Conservation (phyloP, 2,329 filamentous ascomycete genomes). For the Colletotrichum caudatum region DNA sequence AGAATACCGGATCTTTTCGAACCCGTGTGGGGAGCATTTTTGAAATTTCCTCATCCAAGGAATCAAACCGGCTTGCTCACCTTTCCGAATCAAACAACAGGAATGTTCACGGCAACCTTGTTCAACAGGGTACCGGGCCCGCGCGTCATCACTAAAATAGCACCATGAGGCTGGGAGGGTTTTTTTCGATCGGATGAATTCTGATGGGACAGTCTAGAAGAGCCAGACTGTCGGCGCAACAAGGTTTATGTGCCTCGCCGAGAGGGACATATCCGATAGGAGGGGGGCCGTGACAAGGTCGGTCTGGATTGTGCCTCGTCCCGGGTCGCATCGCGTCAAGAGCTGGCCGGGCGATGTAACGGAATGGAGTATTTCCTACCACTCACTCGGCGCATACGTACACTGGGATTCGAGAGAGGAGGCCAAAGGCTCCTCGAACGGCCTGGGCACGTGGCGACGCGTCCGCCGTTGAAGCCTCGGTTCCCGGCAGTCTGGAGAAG, state of each 20-base stretch:
- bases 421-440: conserved; percentile 14
- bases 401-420: background rate
- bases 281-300: conserved; percentile 6
- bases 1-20: background rate
- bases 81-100: background rate
- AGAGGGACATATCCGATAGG: conserved; percentile 16
- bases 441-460: conserved; percentile 30
- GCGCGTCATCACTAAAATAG: conserved; percentile 22
- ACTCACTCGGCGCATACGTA: background rate
- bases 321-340: conserved; percentile 18
- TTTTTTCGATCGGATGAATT: conserved; percentile 12
- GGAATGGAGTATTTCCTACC: conserved; percentile 6
- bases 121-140: background rate
- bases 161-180: background rate
- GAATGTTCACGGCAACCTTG: background rate
- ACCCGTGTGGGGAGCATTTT: background rate
- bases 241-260: conserved; percentile 28
- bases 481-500: conserved; percentile 30
- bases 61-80: background rate
- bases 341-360: background rate
- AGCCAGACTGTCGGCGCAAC: conserved; percentile 28
- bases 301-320: conserved; percentile 24
- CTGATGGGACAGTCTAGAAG: conserved; percentile 1
- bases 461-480: conserved; percentile 4
- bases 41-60: too few relatives aligned